Evolutionary conservation across 257 asterid species (phyloP).

Genomic region (Solanum paucissectum): DNA sequence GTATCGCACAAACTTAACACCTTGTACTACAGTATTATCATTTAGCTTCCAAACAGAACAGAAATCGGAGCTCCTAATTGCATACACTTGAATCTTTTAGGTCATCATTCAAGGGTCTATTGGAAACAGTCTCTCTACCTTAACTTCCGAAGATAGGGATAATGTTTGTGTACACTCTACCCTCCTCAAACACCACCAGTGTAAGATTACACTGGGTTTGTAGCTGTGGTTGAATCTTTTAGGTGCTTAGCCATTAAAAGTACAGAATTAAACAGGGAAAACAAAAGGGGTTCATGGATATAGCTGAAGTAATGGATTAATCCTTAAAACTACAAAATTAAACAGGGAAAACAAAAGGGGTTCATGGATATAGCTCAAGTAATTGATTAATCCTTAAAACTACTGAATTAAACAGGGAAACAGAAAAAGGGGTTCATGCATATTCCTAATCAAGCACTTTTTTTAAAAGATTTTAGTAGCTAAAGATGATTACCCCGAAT

Average conservation of each 20-base stretch:
- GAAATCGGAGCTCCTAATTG: not conserved
- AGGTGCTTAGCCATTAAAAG: not conserved
- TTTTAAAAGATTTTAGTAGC: not conserved
- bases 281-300: not conserved
- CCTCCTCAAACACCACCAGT: not conserved
- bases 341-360: not conserved
- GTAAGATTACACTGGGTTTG: not conserved
- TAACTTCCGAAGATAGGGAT: not conserved
- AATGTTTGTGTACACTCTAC: not conserved
- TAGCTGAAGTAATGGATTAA: not conserved
- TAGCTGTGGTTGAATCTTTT: not conserved
- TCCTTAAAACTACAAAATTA: not conserved
- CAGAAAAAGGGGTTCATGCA: not conserved
- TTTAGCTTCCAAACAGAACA: not conserved
- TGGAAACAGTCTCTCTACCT: not conserved
- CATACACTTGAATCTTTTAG: not conserved
- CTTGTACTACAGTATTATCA: not conserved
- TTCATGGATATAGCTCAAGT: not conserved
- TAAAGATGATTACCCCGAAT: not conserved
- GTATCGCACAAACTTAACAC: not conserved
- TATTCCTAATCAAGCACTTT: not conserved
- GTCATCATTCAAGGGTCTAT: not conserved
- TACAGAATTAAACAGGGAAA: not conserved
- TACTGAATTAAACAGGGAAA: not conserved
- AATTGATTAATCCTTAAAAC: not conserved